Evolutionary conservation across 495 filamentous ascomycete species (phyloP).

Genomic region (Saxispiralis lemnorum): DNA sequence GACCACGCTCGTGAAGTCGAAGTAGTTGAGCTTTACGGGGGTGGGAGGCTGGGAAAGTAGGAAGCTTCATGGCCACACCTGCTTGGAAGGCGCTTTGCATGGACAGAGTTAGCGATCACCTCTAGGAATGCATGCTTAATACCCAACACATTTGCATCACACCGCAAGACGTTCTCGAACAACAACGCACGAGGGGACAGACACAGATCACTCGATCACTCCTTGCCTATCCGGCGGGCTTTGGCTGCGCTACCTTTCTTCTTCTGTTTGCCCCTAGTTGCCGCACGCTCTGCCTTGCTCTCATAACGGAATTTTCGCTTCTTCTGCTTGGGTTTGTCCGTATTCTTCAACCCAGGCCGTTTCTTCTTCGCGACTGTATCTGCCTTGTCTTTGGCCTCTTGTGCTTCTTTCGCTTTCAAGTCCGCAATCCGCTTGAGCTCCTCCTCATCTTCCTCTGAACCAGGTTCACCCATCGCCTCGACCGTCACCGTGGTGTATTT

Average conservation of each 20-base stretch:
- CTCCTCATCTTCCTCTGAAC: conserved; percentile 16
- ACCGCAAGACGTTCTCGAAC: background rate
- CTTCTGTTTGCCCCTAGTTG: conserved; percentile 48
- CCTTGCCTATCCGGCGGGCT: conserved; percentile 12
- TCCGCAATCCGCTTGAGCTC: background rate
- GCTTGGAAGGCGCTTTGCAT: background rate
- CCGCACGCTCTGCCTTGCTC: conserved; percentile 59
- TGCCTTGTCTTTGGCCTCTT: conserved; percentile 18
- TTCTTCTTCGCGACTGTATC: conserved; percentile 19
- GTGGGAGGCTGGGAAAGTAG: background rate
- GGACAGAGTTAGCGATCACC: no score
- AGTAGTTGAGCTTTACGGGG: no score
- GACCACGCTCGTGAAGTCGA: background rate
- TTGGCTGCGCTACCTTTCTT: conserved; percentile 31
- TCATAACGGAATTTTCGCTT: conserved; percentile 90
- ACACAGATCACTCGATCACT: background rate
- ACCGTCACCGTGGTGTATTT: conserved; percentile 86
- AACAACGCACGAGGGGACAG: background rate
- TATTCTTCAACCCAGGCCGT: conserved; percentile 27
- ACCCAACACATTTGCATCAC: conserved; percentile 1
- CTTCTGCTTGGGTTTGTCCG: conserved; percentile 47
- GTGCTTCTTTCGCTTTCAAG: conserved; percentile 16
- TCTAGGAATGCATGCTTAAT: no score
- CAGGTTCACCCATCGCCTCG: conserved; percentile 46
- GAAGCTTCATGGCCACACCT: background rate